Conservation (phyloP, 352 stramenopile genomes). For the Phytophthora ramorum region DNA sequence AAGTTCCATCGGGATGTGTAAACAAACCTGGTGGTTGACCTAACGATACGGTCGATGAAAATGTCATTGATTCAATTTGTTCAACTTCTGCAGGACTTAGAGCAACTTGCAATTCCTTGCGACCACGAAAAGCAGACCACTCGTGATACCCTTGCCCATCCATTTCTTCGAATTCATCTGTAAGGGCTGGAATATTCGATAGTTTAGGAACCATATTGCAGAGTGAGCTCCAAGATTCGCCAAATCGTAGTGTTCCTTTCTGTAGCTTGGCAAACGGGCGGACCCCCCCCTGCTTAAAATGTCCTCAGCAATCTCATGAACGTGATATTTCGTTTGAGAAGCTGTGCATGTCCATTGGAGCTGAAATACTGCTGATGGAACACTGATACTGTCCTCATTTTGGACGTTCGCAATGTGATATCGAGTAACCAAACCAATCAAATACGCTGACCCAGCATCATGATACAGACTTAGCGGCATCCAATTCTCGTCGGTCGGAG, state of each 20-base stretch:
- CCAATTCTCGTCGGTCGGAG: background rate
- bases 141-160: constrained; percentile 7
- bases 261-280: background rate
- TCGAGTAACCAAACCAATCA: background rate
- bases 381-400: background rate
- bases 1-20: background rate
- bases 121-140: constrained; percentile 10
- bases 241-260: constrained; percentile 4
- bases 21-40: constrained; percentile 5
- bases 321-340: background rate
- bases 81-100: constrained; percentile 8
- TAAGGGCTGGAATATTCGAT: constrained; percentile 1
- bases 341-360: constrained; percentile 4
- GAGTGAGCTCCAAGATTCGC: constrained; percentile 4
- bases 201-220: constrained; percentile 9
- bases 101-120: constrained; percentile 5
- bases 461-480: background rate
- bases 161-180: constrained; percentile 15
- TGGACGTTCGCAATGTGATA: background rate
- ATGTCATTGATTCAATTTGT: constrained; percentile 14
- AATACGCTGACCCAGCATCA: background rate
- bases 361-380: background rate
- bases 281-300: constrained; percentile 3
- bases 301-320: constrained; percentile 2
- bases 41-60: background rate